Percentiles rank a stretch among this genome's conserved stretches.
Evolutionary conservation across 2,329 filamentous ascomycete genomes (phyloP).

Genomic region (Pseudogymnoascus sp.): DNA sequence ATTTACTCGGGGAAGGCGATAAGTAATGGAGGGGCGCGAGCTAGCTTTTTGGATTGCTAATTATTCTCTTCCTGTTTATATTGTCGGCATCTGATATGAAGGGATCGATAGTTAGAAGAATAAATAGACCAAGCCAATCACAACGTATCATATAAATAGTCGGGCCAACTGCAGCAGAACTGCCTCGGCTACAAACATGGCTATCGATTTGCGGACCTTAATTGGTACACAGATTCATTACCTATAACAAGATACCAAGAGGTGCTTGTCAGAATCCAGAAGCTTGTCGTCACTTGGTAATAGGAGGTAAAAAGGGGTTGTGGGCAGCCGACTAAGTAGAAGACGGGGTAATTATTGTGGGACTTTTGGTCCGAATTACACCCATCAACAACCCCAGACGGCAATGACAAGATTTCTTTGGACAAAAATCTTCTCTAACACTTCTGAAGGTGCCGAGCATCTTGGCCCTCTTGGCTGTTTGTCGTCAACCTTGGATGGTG

Average conservation of each 20-base stretch:
- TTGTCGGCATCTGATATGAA: neutral
- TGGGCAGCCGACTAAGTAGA: neutral
- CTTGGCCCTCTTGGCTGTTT: constrained; percentile 1
- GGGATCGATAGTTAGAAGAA: neutral
- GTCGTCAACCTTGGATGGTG: neutral
- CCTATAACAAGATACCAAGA: neutral
- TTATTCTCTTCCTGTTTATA: neutral
- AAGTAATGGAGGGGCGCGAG: too few species aligned
- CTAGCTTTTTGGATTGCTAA: neutral
- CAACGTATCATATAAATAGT: neutral
- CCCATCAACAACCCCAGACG: neutral
- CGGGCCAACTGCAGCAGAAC: neutral
- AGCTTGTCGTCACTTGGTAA: neutral
- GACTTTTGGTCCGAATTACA: neutral
- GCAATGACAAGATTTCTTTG: neutral
- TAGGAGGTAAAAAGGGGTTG: neutral
- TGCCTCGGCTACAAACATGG: neutral
- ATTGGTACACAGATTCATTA: neutral
- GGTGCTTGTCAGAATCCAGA: neutral
- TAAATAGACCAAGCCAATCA: neutral
- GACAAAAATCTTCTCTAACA: neutral
- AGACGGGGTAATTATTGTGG: neutral
- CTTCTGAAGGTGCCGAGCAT: neutral
- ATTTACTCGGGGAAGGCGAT: neutral
- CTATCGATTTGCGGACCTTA: neutral